Evolutionary conservation across 768 basidiomycete species (phyloP).

Genomic region (Suillus plorans): DNA sequence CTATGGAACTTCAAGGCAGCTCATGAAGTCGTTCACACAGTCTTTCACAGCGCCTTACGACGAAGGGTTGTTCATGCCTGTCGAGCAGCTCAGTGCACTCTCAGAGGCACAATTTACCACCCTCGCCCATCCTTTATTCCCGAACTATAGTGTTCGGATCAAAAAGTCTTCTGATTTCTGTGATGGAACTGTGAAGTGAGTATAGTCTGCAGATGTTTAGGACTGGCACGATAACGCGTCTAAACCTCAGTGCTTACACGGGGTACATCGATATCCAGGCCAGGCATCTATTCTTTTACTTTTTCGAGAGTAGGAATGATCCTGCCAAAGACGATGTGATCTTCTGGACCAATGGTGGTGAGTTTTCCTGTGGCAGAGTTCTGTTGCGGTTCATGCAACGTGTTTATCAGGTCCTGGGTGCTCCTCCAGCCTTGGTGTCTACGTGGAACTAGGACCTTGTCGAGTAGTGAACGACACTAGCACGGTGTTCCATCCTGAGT

Average conservation of each 20-base stretch:
- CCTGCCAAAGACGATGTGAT: constrained; percentile 60
- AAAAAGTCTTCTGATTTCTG: constrained; percentile 39
- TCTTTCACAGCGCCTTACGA: constrained; percentile 20
- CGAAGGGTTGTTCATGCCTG: constrained; percentile 33
- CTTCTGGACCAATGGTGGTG: constrained; percentile 58
- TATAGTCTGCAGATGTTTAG: neutral
- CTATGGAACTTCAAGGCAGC: constrained; percentile 1
- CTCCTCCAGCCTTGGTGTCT: constrained; percentile 60
- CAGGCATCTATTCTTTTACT: constrained; percentile 71
- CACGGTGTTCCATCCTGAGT: constrained; percentile 54
- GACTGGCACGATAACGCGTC: constrained; percentile 2
- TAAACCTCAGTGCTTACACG: constrained; percentile 47
- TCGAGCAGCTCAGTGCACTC: constrained; percentile 29
- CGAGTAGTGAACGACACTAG: constrained; percentile 51
- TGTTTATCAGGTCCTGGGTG: constrained; percentile 43
- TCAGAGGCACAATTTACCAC: constrained; percentile 35
- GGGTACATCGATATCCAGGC: constrained; percentile 69
- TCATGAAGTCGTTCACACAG: constrained; percentile 4
- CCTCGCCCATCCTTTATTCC: constrained; percentile 44
- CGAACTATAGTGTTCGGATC: constrained; percentile 40
- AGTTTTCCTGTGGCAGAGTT: constrained; percentile 28
- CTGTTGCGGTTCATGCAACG: neutral
- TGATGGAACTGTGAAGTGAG: constrained; percentile 40
- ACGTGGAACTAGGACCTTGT: constrained; percentile 80
- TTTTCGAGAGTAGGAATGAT: constrained; percentile 66